A percentile compares a stretch with the other conserved stretches of the same genome.
Evolutionary conservation across 2,329 filamentous ascomycete species (phyloP).

Genomic region (Fusarium mexicanum): DNA sequence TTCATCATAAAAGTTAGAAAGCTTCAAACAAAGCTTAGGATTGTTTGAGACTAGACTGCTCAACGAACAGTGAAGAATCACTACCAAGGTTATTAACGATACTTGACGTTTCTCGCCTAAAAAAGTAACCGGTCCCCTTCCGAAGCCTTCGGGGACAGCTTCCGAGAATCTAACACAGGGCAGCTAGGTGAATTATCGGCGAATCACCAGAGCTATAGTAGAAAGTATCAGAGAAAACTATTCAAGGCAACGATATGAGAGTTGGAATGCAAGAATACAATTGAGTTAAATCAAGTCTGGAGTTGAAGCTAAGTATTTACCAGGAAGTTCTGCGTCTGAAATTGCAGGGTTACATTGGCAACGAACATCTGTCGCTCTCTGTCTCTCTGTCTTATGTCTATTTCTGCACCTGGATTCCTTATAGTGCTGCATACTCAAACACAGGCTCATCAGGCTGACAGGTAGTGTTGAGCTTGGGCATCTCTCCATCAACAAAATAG

Average conservation of each 20-base stretch:
- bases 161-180: neutral
- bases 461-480: neutral
- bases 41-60: too few relatives aligned
- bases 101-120: fast-evolving
- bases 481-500: neutral
- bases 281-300: neutral
- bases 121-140: neutral
- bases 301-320: neutral
- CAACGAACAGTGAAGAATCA: too few relatives aligned
- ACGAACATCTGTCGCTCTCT: fast-evolving
- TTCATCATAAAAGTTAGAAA: fast-evolving
- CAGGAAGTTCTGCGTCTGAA: neutral
- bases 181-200: fast-evolving
- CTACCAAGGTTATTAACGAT: fast-evolving
- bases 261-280: fast-evolving
- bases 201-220: fast-evolving
- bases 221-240: too few relatives aligned
- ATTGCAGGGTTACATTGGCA: too few relatives aligned
- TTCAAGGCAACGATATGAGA: fast-evolving
- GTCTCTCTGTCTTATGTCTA: neutral
- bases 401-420: fast-evolving
- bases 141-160: neutral
- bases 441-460: neutral
- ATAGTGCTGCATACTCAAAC: neutral
- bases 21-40: fast-evolving